Percentiles rank a stretch among this genome's conserved stretches.
phyloP scores from a whole-genome alignment of 2,329 filamentous ascomycete genomes.

The Calonectria hawksworthii region DNA sequence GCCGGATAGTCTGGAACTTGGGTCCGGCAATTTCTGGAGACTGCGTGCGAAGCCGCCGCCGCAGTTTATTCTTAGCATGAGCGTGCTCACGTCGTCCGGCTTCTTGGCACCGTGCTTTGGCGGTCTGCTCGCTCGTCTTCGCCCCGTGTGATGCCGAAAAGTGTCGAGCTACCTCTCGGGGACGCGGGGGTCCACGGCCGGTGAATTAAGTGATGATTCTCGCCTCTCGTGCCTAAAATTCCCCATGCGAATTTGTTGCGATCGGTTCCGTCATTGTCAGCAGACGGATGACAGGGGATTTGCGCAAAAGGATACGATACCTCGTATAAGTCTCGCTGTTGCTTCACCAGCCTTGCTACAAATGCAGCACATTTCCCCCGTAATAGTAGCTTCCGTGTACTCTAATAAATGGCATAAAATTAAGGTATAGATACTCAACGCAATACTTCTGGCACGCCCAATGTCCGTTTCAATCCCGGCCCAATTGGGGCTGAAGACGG shows the following conservation, averaged over 20 bases:
- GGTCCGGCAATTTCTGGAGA: background rate
- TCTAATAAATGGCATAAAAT: background rate
- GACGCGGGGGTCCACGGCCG: background rate
- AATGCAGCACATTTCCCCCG: background rate
- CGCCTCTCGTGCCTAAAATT: background rate
- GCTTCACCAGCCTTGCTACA: background rate
- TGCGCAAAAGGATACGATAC: background rate
- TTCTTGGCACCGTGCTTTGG: background rate
- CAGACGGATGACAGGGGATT: background rate
- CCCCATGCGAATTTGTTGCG: background rate
- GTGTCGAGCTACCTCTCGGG: background rate
- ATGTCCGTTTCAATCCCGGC: background rate
- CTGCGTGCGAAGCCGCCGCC: background rate
- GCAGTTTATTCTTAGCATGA: slow-evolving; percentile 6
- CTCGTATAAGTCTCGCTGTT: background rate
- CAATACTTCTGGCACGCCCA: background rate
- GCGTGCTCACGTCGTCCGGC: background rate
- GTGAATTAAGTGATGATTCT: background rate
- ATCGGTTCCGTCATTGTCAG: background rate
- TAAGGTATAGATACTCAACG: background rate
- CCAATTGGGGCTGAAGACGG: background rate
- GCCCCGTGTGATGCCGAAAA: background rate
- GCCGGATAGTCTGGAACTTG: background rate
- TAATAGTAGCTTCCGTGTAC: background rate
- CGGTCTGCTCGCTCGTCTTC: background rate